A percentile compares a stretch with the other conserved stretches of the same genome.
Conservation (phyloP, 1,139 yeast genomes). For the Magnusiomyces fungicola region DNA sequence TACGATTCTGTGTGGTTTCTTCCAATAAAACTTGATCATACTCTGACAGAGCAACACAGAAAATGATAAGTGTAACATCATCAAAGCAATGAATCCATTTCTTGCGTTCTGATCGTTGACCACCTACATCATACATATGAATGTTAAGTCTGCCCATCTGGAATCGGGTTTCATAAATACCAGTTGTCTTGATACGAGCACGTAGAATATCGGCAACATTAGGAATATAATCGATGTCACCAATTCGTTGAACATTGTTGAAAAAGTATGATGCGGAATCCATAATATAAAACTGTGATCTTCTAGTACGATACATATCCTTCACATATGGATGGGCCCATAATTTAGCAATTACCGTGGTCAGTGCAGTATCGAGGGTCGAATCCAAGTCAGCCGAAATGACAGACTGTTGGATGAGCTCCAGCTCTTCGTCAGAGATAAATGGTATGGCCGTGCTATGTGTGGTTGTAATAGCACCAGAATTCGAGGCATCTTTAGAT, state of each 20-base stretch:
- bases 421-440: constrained; percentile 20
- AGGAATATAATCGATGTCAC: constrained; percentile 58
- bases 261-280: constrained; percentile 84
- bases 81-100: constrained; percentile 96
- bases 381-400: constrained; percentile 29
- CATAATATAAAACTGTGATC: constrained; percentile 73
- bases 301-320: constrained; percentile 49
- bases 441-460: neutral
- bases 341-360: constrained; percentile 30
- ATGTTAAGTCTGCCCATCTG: constrained; percentile 69
- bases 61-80: constrained; percentile 80
- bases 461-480: neutral
- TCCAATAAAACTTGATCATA: constrained; percentile 82
- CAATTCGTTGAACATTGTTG: constrained; percentile 57
- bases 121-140: constrained; percentile 90
- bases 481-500: neutral
- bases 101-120: constrained; percentile 86
- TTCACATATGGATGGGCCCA: constrained; percentile 58
- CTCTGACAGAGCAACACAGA: constrained; percentile 85
- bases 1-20: constrained; percentile 62
- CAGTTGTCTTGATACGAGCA: constrained; percentile 88
- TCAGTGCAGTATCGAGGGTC: constrained; percentile 25
- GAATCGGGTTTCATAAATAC: constrained; percentile 77
- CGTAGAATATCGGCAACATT: constrained; percentile 69
- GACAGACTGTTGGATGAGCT: constrained; percentile 20